Conservation (phyloP, 2,329 filamentous ascomycete species). For the Davidsoniella eucalypti region DNA sequence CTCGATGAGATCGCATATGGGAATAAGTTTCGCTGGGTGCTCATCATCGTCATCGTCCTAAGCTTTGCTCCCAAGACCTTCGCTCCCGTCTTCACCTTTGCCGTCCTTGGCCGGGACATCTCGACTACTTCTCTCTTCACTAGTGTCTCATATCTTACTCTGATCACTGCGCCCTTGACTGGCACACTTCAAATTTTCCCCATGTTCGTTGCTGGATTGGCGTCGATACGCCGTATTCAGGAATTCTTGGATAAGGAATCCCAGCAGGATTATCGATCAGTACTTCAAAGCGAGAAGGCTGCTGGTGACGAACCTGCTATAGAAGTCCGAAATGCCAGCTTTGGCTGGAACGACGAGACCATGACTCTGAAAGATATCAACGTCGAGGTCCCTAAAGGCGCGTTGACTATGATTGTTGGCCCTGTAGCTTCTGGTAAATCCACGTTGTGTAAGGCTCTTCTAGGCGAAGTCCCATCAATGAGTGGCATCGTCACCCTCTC, state of each 20-base stretch:
- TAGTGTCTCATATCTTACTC: slow-evolving; percentile 19
- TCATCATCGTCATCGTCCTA: slow-evolving; percentile 22
- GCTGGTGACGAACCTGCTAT: neutral
- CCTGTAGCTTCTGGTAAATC: slow-evolving; percentile 24
- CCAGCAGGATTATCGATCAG: slow-evolving; percentile 8
- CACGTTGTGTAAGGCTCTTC: slow-evolving; percentile 21
- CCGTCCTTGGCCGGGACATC: slow-evolving; percentile 20
- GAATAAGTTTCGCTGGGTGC: slow-evolving; percentile 18
- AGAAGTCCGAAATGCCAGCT: slow-evolving; percentile 4
- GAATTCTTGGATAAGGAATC: slow-evolving; percentile 12
- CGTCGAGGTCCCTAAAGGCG: slow-evolving; percentile 18
- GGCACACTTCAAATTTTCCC: slow-evolving; percentile 15
- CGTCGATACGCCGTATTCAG: slow-evolving; percentile 12
- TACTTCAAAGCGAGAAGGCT: neutral
- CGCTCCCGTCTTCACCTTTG: slow-evolving; percentile 20
- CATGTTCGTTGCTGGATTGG: slow-evolving; percentile 12
- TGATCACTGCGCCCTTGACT: slow-evolving; percentile 14
- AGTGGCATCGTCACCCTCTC: slow-evolving; percentile 14
- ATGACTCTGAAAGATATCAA: slow-evolving; percentile 20
- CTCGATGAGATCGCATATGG: slow-evolving; percentile 18
- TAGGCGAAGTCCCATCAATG: slow-evolving; percentile 18
- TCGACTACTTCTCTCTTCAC: slow-evolving; percentile 21
- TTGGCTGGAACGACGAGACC: slow-evolving; percentile 17
- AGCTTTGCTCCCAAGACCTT: slow-evolving; percentile 19
- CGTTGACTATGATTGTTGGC: slow-evolving; percentile 24